These are phyloP conservation scores for Eimeria acervulina DNA, from an alignment of 169 alveolate genomes.

Conservation along the genomic window DNA sequence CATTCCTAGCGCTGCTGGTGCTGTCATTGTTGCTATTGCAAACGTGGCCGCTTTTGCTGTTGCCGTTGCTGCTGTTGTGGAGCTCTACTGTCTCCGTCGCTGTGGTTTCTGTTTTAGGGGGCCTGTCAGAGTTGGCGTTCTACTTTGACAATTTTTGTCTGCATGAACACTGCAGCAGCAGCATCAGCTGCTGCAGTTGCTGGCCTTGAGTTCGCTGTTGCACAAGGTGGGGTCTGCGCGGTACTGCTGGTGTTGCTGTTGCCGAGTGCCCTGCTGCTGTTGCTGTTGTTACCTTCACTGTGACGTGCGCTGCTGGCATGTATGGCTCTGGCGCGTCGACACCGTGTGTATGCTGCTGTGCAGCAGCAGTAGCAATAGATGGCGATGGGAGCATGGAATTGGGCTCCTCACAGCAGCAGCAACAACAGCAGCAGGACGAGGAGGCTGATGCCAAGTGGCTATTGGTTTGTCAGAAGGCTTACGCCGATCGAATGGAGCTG, in stretches of 20 bases:
- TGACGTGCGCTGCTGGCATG: not conserved
- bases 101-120: not conserved
- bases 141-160: conserved; percentile 34
- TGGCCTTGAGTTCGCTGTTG: conserved; percentile 37
- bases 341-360: not conserved
- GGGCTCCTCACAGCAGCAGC: conserved; percentile 4
- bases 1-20: not conserved
- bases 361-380: conserved; percentile 40
- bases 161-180: conserved; percentile 44
- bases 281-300: not conserved
- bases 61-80: not conserved
- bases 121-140: conserved; percentile 67
- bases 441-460: conserved; percentile 40
- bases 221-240: conserved; percentile 23
- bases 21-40: not conserved
- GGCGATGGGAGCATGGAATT: not conserved
- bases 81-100: not conserved
- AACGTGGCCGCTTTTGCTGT: too few relatives aligned
- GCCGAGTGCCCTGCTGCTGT: conserved; percentile 4
- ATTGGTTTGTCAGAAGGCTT: conserved; percentile 16
- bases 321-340: not conserved
- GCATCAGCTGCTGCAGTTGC: conserved; percentile 68
- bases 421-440: not conserved
- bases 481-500: conserved; percentile 52
- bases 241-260: not conserved